phyloP scores from a whole-genome alignment of 169 alveolate species.

The Amoebophrya sp. region DNA sequence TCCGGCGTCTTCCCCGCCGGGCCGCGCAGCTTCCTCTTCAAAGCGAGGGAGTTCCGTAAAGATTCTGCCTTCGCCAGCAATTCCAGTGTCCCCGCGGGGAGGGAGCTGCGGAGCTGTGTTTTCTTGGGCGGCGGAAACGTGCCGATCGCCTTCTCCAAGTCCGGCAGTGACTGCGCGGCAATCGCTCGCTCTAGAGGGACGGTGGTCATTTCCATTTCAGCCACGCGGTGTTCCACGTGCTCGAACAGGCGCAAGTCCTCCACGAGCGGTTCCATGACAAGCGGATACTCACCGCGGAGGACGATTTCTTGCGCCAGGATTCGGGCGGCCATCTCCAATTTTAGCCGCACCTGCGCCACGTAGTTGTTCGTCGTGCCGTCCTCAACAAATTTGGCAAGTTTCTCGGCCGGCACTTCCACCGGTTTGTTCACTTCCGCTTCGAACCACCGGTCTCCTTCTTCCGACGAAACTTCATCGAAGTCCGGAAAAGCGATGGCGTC shows the following conservation, averaged over 20 bases:
- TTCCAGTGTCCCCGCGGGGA: background rate
- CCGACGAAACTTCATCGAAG: no score
- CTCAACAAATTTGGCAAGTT: no score
- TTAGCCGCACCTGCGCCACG: background rate
- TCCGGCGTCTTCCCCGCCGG: background rate
- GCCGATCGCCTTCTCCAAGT: background rate
- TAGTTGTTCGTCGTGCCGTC: no score
- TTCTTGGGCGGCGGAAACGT: background rate
- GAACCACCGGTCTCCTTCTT: no score
- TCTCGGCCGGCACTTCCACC: no score
- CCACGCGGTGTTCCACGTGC: background rate
- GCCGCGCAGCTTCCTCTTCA: background rate
- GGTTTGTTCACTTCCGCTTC: no score
- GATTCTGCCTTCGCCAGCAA: background rate
- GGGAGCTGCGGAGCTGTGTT: background rate
- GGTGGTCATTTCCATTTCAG: background rate
- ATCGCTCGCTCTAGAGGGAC: background rate
- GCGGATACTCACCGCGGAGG: no score
- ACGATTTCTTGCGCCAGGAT: background rate
- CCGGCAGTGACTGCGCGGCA: background rate
- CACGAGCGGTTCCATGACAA: no score
- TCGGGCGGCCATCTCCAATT: background rate
- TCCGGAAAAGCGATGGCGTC: no score
- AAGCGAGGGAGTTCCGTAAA: background rate
- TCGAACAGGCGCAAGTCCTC: no score